Evolutionary conservation across 345 rosid genomes (phyloP).

Genomic region (Hirschfeldia incana): DNA sequence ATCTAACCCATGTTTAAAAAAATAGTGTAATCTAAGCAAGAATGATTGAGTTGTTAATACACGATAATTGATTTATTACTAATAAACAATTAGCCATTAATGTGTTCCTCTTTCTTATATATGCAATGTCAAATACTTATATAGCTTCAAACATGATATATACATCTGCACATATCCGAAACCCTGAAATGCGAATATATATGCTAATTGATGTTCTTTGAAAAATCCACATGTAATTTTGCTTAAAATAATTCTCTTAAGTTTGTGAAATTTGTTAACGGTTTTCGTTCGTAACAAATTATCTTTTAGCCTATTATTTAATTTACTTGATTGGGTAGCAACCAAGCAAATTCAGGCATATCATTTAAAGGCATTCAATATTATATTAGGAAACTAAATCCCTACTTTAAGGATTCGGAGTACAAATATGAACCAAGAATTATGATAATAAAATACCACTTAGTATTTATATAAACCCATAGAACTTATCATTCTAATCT

Average conservation of each 20-base stretch:
- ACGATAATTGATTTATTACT: not conserved
- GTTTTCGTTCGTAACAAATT: not conserved
- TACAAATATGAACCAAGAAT: not conserved
- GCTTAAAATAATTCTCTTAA: too few species aligned
- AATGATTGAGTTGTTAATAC: not conserved
- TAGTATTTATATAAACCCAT: too few species aligned
- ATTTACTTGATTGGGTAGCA: not conserved
- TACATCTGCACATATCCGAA: not conserved
- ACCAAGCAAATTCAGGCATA: not conserved
- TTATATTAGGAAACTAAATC: not conserved
- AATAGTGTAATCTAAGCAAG: not conserved
- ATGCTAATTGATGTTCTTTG: too few species aligned
- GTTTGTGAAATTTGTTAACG: not conserved
- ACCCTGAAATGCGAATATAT: too few species aligned
- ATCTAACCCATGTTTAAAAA: too few species aligned
- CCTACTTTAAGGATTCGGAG: not conserved
- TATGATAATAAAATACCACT: too few species aligned
- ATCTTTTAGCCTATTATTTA: not conserved
- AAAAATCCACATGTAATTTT: too few species aligned
- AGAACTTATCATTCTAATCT: not conserved
- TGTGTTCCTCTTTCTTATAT: not conserved
- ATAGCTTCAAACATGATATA: not conserved
- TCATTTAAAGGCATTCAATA: not conserved
- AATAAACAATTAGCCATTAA: not conserved
- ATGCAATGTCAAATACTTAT: not conserved